Evolutionary conservation across 495 filamentous ascomycete species (phyloP), one percentile per base, ranked within the genome.

Genomic region (Aspergillus conjunctus): DNA sequence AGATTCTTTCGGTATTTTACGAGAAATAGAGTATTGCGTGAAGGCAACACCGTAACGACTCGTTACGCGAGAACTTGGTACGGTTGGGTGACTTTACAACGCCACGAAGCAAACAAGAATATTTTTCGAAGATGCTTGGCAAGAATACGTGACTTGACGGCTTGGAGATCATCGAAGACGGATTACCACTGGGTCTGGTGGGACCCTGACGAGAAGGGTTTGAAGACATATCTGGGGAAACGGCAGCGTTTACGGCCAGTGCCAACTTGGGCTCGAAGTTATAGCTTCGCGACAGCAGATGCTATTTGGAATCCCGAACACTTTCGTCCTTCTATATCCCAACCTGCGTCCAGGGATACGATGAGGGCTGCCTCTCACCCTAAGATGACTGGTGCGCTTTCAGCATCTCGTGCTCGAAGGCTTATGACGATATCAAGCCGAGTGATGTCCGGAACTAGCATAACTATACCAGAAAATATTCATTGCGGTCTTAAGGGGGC

Each of bases 11-110:
- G 77, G 37, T 66, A 51, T 7, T 74, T 77, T 51, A 78, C 70
- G 8, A 60, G 63, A 57, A 41, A 67, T 26, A 73, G 66, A 61
- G 71, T 80, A 37, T 56, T 77, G 22, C 17, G 61, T 44, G 64
- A 55, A 41, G 74, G 73, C 31, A 80, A 72, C 59, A 44, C 62
- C 5, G 55, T 69, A 12, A 66, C 61, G 4, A 62, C 66, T 58
- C 75, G 78, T 10, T 79, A 75, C 61, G 68, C 73, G 26, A 72
- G 68, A 46, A 80, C 76, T 14, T 80, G 78, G 78, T 80, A 80
- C 54, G 78, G 78, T 43, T 80, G 78, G 78, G 68, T 79, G 4
- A 54, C 72, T 7, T 48, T 64, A 6, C 60, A 75, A 17, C 70
- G 60, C 2, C 76, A 77, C 32, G 62, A 78, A 32, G 53, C 65